Evolutionary conservation across 441 rosid species (phyloP).

Genomic region (Raphanus hybrid): DNA sequence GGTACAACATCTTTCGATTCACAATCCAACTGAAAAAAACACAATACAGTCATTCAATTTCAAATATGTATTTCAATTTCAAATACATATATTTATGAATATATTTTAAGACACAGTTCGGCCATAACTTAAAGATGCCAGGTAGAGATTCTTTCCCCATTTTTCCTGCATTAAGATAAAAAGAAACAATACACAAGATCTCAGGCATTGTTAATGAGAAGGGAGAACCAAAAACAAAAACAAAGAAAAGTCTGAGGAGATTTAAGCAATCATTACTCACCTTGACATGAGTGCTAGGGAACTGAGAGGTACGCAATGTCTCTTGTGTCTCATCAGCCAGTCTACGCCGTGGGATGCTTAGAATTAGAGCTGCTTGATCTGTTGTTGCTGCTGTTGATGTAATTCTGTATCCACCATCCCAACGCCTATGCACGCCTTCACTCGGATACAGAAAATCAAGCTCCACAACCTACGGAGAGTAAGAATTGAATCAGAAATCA

Average conservation of each 20-base stretch:
- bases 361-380: slow-evolving; percentile 92
- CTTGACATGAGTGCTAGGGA: slow-evolving; percentile 99
- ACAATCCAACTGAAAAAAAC: slow-evolving; percentile 18
- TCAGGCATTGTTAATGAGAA: no score
- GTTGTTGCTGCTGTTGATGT: slow-evolving; percentile 94
- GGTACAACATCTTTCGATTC: no score
- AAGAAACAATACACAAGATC: background rate
- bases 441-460: slow-evolving; percentile 98
- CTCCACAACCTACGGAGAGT: slow-evolving; percentile 78
- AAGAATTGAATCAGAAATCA: no score
- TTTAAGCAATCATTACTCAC: slow-evolving; percentile 41
- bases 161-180: slow-evolving; percentile 62
- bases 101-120: slow-evolving; percentile 77
- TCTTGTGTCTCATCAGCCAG: slow-evolving; percentile 95
- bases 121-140: slow-evolving; percentile 84
- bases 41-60: slow-evolving; percentile 20
- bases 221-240: background rate
- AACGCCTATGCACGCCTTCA: slow-evolving; percentile 96
- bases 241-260: background rate
- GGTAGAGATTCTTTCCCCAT: slow-evolving; percentile 96
- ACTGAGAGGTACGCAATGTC: slow-evolving; percentile 93
- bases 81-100: background rate
- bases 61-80: background rate
- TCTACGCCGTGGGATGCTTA: slow-evolving; percentile 92
- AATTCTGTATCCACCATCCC: slow-evolving; percentile 92